Evolutionary conservation across 2,329 filamentous ascomycete species (phyloP).

Genomic region (Cladorrhinum sp.): DNA sequence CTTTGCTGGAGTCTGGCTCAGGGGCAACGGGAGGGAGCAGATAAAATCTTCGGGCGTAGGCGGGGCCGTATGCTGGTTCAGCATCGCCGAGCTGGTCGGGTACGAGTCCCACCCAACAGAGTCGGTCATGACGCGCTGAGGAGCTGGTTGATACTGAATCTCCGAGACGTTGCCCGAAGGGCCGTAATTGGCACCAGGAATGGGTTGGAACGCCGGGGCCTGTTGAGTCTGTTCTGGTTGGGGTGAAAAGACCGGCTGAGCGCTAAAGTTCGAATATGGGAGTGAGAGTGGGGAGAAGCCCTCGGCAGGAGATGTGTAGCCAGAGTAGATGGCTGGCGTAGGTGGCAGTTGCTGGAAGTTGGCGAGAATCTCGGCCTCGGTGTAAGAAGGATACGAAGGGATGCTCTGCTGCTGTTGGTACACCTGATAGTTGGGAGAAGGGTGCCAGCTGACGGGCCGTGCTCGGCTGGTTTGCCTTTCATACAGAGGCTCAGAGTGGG

Average conservation of each 20-base stretch:
- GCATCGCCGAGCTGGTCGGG: constrained; percentile 37
- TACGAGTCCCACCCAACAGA: constrained; percentile 46
- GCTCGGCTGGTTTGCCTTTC: constrained; percentile 39
- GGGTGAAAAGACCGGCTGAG: constrained; percentile 38
- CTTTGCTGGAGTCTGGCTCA: background rate
- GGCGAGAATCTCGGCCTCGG: constrained; percentile 42
- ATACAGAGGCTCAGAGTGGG: constrained; percentile 32
- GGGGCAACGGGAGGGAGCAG: constrained; percentile 5
- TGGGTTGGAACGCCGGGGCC: constrained; percentile 2
- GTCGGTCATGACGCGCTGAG: constrained; percentile 9
- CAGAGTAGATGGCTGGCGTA: constrained; percentile 55
- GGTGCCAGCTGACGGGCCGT: constrained; percentile 75
- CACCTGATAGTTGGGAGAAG: constrained; percentile 51
- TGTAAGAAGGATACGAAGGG: constrained; percentile 37
- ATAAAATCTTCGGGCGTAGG: constrained; percentile 58
- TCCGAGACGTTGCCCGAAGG: constrained; percentile 11
- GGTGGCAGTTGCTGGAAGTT: constrained; percentile 47
- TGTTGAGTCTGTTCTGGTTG: constrained; percentile 14
- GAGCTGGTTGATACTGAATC: constrained; percentile 18
- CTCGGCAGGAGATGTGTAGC: constrained; percentile 54
- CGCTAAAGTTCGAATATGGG: constrained; percentile 41
- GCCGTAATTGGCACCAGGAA: constrained; percentile 7
- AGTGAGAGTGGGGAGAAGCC: constrained; percentile 52
- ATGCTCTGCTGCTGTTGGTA: constrained; percentile 37
- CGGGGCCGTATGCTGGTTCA: constrained; percentile 48